Conservation (phyloP, 768 basidiomycete genomes). For the Podaxis sp. region DNA sequence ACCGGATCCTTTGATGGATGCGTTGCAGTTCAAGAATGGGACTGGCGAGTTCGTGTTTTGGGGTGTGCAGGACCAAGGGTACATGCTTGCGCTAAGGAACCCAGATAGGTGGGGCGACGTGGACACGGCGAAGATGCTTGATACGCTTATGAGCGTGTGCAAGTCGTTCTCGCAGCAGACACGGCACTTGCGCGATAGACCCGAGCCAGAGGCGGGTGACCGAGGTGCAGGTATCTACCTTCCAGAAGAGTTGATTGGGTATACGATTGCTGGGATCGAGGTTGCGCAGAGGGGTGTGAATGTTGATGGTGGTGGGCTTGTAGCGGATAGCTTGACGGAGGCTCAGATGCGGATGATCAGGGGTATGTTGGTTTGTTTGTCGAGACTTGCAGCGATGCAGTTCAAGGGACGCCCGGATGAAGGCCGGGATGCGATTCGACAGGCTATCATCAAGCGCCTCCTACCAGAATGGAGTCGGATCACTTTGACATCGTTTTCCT, state of each 20-base stretch:
- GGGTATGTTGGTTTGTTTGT: slow-evolving; percentile 69
- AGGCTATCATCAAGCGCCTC: slow-evolving; percentile 86
- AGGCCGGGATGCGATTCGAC: slow-evolving; percentile 73
- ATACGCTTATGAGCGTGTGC: slow-evolving; percentile 77
- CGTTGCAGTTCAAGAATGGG: slow-evolving; percentile 72
- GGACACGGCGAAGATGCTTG: slow-evolving; percentile 78
- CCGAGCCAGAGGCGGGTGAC: slow-evolving; percentile 69
- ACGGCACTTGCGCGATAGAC: slow-evolving; percentile 74
- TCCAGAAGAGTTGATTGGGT: slow-evolving; percentile 88
- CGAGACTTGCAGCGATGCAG: slow-evolving; percentile 61
- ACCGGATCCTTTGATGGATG: slow-evolving; percentile 69
- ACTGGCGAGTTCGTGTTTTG: slow-evolving; percentile 90
- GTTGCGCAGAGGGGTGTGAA: slow-evolving; percentile 69
- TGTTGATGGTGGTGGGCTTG: slow-evolving; percentile 35
- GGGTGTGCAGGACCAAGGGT: slow-evolving; percentile 78
- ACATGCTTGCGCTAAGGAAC: slow-evolving; percentile 52
- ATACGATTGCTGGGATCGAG: slow-evolving; percentile 83
- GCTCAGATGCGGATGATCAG: slow-evolving; percentile 75
- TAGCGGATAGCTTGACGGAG: slow-evolving; percentile 79
- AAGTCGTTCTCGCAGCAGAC: slow-evolving; percentile 84
- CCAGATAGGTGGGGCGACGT: slow-evolving; percentile 49
- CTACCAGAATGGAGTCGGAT: slow-evolving; percentile 91
- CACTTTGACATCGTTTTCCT: slow-evolving; percentile 78
- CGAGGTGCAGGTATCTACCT: slow-evolving; percentile 86
- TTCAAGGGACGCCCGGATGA: slow-evolving; percentile 73